Conservation (phyloP, 1,284 basidiomycete species). For the Pseudozyma pruni region DNA sequence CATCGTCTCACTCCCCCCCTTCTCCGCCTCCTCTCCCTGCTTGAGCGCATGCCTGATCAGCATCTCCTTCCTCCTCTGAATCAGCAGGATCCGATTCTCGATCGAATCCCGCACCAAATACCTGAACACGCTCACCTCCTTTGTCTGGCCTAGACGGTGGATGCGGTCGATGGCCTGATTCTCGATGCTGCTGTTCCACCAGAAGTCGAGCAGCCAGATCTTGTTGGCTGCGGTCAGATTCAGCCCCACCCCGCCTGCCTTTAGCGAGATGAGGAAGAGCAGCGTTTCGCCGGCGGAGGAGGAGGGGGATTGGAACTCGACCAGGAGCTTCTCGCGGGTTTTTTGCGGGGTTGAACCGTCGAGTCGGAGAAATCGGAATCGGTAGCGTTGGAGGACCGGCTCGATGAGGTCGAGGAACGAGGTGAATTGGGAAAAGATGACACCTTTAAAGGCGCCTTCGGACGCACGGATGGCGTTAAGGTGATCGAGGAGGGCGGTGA, state of each 20-base stretch:
- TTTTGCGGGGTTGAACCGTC: conserved; percentile 93
- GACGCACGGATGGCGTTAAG: conserved; percentile 73
- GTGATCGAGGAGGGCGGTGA: conserved; percentile 78
- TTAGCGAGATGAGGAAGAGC: conserved; percentile 87
- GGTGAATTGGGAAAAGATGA: conserved; percentile 70
- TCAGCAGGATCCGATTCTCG: conserved; percentile 74
- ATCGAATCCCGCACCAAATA: conserved; percentile 94
- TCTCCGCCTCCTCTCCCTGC: neutral
- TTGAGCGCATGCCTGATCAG: conserved; percentile 74
- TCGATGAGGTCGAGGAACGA: conserved; percentile 68
- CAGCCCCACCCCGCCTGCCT: conserved; percentile 89
- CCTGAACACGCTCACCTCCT: conserved; percentile 87
- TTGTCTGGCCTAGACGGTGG: conserved; percentile 86
- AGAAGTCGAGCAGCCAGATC: conserved; percentile 65
- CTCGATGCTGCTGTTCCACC: conserved; percentile 71
- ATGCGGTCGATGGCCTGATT: conserved; percentile 77
- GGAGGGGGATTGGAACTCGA: conserved; percentile 79
- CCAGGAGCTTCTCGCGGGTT: conserved; percentile 79
- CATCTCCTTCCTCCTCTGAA: conserved; percentile 93
- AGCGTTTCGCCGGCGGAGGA: conserved; percentile 76
- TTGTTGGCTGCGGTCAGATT: conserved; percentile 65
- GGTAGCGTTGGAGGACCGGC: conserved; percentile 44
- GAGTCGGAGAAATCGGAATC: conserved; percentile 70
- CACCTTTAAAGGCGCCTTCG: conserved; percentile 68
- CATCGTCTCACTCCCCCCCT: conserved; percentile 49